Evolutionary conservation across 1,284 basidiomycete species (phyloP).

Genomic region (Rhodotorula sp.): DNA sequence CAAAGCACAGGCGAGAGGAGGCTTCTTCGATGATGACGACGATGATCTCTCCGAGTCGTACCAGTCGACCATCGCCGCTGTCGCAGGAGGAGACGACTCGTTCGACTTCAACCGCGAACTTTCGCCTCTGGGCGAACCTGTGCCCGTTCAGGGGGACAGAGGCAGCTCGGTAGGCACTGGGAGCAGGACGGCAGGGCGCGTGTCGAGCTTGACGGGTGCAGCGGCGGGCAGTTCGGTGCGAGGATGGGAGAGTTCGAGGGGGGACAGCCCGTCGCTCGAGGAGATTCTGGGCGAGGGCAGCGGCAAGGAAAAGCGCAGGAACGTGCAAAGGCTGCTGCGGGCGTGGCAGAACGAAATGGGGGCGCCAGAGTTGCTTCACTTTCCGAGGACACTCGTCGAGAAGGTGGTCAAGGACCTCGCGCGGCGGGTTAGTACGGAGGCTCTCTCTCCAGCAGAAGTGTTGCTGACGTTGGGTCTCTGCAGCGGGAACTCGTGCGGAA

Average conservation of each 20-base stretch:
- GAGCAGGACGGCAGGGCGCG: not conserved
- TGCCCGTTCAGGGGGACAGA: not conserved
- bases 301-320: constrained; percentile 1
- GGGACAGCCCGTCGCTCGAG: constrained; percentile 26
- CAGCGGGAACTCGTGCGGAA: constrained; percentile 34
- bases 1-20: not conserved
- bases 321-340: constrained; percentile 29
- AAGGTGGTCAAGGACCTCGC: constrained; percentile 28
- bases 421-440: constrained; percentile 12
- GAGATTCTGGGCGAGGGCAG: constrained; percentile 21
- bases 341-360: constrained; percentile 37
- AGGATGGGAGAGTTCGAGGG: constrained; percentile 15
- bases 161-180: constrained; percentile 1
- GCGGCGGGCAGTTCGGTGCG: constrained; percentile 22
- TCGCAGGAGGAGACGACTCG: constrained; percentile 7
- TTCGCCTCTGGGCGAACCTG: constrained; percentile 2
- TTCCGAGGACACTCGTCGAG: constrained; percentile 32
- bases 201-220: constrained; percentile 19
- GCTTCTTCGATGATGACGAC: constrained; percentile 33
- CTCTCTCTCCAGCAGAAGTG: not conserved
- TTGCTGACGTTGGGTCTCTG: too few species aligned
- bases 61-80: constrained; percentile 7
- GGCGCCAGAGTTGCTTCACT: constrained; percentile 35
- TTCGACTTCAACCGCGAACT: constrained; percentile 7
- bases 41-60: constrained; percentile 1